Evolutionary conservation across 2,329 filamentous ascomycete genomes (phyloP).

Genomic region (Penicillium sp.): DNA sequence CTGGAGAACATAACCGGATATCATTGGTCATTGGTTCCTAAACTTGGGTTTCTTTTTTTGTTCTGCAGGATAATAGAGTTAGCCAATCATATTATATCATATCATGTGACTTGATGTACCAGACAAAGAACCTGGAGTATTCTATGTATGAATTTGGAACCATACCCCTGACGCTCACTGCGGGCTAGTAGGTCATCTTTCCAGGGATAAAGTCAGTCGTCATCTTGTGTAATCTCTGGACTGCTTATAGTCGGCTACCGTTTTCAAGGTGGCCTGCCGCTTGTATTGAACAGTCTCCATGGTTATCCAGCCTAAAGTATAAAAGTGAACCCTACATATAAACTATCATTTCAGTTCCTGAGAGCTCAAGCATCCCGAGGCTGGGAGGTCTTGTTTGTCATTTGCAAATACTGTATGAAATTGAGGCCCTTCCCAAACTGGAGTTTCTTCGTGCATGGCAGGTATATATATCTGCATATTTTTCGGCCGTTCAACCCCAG

Average conservation of each 20-base stretch:
- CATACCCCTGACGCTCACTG: background rate
- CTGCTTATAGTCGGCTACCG: background rate
- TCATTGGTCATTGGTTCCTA: background rate
- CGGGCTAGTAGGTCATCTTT: background rate
- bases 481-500: no score
- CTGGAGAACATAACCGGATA: no score
- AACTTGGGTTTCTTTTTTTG: background rate
- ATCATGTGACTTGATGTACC: background rate
- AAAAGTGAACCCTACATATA: no score
- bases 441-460: no score
- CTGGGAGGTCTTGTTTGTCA: no score
- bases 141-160: background rate
- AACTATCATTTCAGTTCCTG: no score
- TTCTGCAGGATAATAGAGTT: background rate
- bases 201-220: background rate
- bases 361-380: no score
- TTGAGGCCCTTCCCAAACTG: no score
- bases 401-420: no score
- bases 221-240: background rate
- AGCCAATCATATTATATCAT: background rate
- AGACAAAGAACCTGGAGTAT: background rate
- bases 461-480: no score
- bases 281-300: background rate
- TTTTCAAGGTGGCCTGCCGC: background rate
- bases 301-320: no score